A percentile compares a stretch with the other conserved stretches of the same genome.
Evolutionary conservation across 2,329 filamentous ascomycete genomes (phyloP).

Genomic region (Fusarium anthophilum): DNA sequence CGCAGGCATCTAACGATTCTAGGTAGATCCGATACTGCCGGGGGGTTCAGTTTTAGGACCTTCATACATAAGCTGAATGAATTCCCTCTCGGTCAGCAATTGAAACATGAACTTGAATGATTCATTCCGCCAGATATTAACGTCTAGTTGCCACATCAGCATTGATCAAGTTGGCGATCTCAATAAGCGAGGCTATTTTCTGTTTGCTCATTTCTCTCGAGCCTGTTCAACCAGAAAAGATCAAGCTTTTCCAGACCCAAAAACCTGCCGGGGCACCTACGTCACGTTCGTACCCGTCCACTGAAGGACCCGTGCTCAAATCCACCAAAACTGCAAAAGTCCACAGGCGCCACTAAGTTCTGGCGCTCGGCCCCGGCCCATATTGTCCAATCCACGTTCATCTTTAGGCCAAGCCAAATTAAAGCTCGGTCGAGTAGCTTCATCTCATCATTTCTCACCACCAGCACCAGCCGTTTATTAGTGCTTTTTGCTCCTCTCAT

Average conservation of each 20-base stretch:
- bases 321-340: constrained; percentile 11
- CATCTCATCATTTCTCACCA: constrained; percentile 26
- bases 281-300: constrained; percentile 24
- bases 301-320: constrained; percentile 15
- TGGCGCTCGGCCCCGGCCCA: constrained; percentile 6
- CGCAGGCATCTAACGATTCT: constrained; percentile 22
- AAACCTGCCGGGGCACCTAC: constrained; percentile 16
- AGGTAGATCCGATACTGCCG: constrained; percentile 33
- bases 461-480: constrained; percentile 27
- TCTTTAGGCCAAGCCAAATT: constrained; percentile 18
- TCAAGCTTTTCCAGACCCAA: constrained; percentile 24
- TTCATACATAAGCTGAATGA: constrained; percentile 25
- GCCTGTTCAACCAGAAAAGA: constrained; percentile 3
- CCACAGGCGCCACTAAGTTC: constrained; percentile 12
- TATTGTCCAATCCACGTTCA: constrained; percentile 11
- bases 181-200: constrained; percentile 17
- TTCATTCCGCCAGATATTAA: not conserved
- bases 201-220: constrained; percentile 8
- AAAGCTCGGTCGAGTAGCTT: constrained; percentile 30
- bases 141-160: not conserved
- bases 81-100: constrained; percentile 17
- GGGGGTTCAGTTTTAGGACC: constrained; percentile 1
- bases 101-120: not conserved
- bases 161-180: constrained; percentile 17
- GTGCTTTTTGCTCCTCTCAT: constrained; percentile 36